Percentiles rank a stretch among this genome's conserved stretches.
These are phyloP conservation scores for Manihot esculenta DNA, from an alignment of 441 rosid genomes.

Conservation along the genomic window DNA sequence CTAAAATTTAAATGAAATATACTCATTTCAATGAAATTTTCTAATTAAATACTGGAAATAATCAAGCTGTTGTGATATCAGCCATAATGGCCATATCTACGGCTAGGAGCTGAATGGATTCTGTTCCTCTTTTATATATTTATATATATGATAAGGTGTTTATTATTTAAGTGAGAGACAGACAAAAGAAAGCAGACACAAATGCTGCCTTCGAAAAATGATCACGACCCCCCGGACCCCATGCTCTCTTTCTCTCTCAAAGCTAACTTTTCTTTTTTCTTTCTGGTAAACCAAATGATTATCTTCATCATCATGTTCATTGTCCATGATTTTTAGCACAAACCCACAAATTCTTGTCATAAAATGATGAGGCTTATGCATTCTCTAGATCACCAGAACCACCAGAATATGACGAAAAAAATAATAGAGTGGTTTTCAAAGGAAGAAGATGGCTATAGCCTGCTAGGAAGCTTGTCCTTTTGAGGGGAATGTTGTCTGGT, in stretches of 20 bases:
- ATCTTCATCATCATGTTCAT: slow-evolving; percentile 23
- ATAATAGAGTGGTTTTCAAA: too few relatives aligned
- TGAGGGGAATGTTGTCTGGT: slow-evolving; percentile 53
- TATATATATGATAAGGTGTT: neutral
- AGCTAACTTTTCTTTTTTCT: slow-evolving; percentile 10
- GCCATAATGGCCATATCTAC: slow-evolving; percentile 6
- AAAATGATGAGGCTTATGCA: neutral
- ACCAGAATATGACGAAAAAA: neutral
- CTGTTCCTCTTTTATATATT: neutral
- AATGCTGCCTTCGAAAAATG: slow-evolving; percentile 11
- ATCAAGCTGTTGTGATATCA: too few relatives aligned
- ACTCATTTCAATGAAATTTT: too few relatives aligned
- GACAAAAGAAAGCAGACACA: slow-evolving; percentile 4
- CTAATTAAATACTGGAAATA: too few relatives aligned
- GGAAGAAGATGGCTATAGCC: too few relatives aligned
- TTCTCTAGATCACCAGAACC: neutral
- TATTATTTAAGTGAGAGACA: slow-evolving; percentile 8
- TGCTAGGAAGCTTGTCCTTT: slow-evolving; percentile 31
- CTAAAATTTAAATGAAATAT: too few relatives aligned
- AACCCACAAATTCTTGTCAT: neutral
- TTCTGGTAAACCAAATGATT: slow-evolving; percentile 28
- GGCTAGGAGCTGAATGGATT: slow-evolving; percentile 6
- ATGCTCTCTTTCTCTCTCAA: neutral
- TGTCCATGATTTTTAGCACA: slow-evolving; percentile 5
- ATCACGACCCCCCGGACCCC: neutral